These are phyloP conservation scores for Podila epigama DNA, from an alignment of 192 early-diverging fungal genomes.

Conservation along the genomic window DNA sequence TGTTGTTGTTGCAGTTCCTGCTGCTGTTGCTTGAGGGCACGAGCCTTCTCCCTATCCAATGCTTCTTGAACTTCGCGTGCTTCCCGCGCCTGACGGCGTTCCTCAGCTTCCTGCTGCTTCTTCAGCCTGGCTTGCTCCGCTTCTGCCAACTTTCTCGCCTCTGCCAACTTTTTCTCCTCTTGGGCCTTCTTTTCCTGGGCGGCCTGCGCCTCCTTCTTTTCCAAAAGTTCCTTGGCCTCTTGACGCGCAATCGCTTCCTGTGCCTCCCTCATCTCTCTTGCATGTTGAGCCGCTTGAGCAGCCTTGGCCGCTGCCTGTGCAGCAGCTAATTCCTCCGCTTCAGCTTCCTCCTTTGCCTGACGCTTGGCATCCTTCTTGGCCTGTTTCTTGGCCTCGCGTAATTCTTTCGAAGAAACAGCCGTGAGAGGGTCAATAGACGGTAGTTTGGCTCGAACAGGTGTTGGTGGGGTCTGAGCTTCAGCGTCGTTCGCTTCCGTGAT, in stretches of 20 bases:
- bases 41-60: conserved; percentile 6
- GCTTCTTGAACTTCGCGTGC: conserved; percentile 26
- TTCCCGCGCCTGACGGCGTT: conserved; percentile 10
- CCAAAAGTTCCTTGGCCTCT: conserved; percentile 31
- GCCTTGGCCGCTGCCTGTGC: conserved; percentile 22
- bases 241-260: conserved; percentile 35
- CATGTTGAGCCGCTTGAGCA: conserved; percentile 16
- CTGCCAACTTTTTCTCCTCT: conserved; percentile 20
- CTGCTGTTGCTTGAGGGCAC: background rate
- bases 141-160: conserved; percentile 1
- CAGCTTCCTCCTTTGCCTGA: conserved; percentile 42
- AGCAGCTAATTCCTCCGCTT: conserved; percentile 20
- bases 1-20: background rate
- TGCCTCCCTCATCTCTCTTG: conserved; percentile 18
- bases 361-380: conserved; percentile 46
- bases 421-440: background rate
- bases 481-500: background rate
- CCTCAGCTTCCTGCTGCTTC: conserved; percentile 8
- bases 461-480: background rate
- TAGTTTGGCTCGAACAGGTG: background rate
- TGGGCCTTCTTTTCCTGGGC: conserved; percentile 20
- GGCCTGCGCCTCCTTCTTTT: conserved; percentile 9
- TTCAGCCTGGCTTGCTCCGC: background rate
- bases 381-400: conserved; percentile 33
- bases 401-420: conserved; percentile 27